phyloP scores from a whole-genome alignment of 495 filamentous ascomycete species.

The Penicillium egyptiacum region DNA sequence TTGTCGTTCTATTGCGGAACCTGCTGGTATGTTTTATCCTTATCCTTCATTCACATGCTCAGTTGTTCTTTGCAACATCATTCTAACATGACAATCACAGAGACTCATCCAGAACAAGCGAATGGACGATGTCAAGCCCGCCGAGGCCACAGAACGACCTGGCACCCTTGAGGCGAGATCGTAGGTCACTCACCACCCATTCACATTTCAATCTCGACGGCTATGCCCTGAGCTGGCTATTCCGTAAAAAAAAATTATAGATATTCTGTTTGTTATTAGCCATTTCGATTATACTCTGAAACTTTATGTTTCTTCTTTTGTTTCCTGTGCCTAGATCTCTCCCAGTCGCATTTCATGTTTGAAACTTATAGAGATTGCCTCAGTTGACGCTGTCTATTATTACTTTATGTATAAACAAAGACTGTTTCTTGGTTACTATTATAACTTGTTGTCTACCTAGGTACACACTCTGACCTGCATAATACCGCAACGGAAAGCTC shows the following conservation, averaged over 20 bases:
- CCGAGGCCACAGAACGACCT: constrained; percentile 45
- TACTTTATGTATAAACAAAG: neutral
- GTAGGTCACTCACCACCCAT: constrained; percentile 8
- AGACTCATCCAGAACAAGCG: constrained; percentile 53
- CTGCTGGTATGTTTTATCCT: constrained; percentile 62
- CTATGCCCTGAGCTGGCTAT: constrained; percentile 12
- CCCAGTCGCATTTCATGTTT: neutral
- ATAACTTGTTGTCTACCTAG: neutral
- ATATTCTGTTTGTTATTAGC: constrained; percentile 27
- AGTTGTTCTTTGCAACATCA: neutral
- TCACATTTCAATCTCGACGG: constrained; percentile 9
- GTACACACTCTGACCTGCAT: neutral
- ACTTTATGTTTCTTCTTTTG: constrained; percentile 4
- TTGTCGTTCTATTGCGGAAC: constrained; percentile 86
- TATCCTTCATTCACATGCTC: neutral
- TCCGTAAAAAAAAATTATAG: constrained; percentile 21
- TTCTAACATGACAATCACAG: constrained; percentile 26
- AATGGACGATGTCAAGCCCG: constrained; percentile 46
- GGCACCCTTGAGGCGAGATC: constrained; percentile 42
- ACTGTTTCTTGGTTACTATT: neutral
- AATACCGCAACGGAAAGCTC: neutral
- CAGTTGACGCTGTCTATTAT: neutral
- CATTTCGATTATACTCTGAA: constrained; percentile 21
- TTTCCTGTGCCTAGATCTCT: constrained; percentile 7
- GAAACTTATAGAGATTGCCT: neutral